These are phyloP conservation scores for Penicillium freii DNA, from an alignment of 2,329 filamentous ascomycete species.

Conservation along the genomic window DNA sequence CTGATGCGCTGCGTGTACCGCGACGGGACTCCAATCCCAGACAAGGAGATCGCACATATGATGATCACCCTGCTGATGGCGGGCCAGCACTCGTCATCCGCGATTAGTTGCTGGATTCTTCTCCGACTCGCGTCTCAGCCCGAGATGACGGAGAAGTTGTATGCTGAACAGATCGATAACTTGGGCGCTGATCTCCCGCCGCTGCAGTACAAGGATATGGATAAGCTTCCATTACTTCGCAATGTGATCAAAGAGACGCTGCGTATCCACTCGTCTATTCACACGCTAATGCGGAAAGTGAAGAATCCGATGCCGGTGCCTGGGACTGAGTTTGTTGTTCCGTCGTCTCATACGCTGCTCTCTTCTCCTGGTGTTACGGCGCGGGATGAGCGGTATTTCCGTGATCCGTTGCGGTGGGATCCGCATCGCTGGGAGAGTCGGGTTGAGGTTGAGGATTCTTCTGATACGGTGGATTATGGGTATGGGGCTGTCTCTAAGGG, in stretches of 20 bases:
- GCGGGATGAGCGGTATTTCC: slow-evolving; percentile 60
- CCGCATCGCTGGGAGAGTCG: slow-evolving; percentile 60
- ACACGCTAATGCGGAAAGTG: slow-evolving; percentile 71
- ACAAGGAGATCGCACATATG: slow-evolving; percentile 76
- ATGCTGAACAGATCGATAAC: slow-evolving; percentile 61
- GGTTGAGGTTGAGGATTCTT: slow-evolving; percentile 42
- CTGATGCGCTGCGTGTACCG: slow-evolving; percentile 76
- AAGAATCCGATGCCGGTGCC: slow-evolving; percentile 62
- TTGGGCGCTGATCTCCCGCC: slow-evolving; percentile 55
- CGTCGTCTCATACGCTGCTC: slow-evolving; percentile 73
- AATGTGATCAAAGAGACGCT: slow-evolving; percentile 71
- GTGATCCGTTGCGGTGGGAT: slow-evolving; percentile 58
- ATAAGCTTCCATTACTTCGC: slow-evolving; percentile 59
- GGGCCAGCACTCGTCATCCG: slow-evolving; percentile 76
- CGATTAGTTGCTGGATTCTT: slow-evolving; percentile 75
- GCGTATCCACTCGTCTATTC: slow-evolving; percentile 68
- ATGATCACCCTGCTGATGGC: slow-evolving; percentile 87
- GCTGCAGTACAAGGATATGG: slow-evolving; percentile 59
- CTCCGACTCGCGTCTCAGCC: slow-evolving; percentile 69
- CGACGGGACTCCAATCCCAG: slow-evolving; percentile 65
- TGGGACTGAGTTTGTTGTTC: slow-evolving; percentile 65
- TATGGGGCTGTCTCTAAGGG: slow-evolving; percentile 62
- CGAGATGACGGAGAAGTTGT: slow-evolving; percentile 67
- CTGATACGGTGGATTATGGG: slow-evolving; percentile 61
- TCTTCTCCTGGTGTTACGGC: slow-evolving; percentile 72